Percentiles rank a stretch among this genome's conserved stretches.
phyloP scores from a whole-genome alignment of 2,329 filamentous ascomycete genomes.

The Acrodontium crateriforme region DNA sequence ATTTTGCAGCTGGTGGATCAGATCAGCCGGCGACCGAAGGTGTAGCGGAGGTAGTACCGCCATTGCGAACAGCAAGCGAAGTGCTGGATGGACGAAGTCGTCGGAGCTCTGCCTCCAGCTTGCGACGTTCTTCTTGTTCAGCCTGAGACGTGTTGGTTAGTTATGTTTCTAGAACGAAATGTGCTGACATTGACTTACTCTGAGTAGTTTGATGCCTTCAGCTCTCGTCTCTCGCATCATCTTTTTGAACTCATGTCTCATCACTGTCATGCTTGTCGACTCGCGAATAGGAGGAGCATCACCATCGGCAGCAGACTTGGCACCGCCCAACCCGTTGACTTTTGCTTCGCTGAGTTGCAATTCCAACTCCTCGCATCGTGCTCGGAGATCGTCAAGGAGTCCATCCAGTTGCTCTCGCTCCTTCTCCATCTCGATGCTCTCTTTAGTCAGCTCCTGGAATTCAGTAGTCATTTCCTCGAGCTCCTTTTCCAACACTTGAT shows the following conservation, averaged over 20 bases:
- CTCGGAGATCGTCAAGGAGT: conserved; percentile 48
- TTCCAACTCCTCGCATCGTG: conserved; percentile 50
- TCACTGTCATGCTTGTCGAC: conserved; percentile 51
- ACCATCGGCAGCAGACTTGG: conserved; percentile 30
- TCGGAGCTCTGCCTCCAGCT: conserved; percentile 50
- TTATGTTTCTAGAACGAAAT: conserved; percentile 2
- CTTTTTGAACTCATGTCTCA: conserved; percentile 65
- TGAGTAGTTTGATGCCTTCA: conserved; percentile 50
- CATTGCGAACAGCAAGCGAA: not conserved
- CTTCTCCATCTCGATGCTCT: conserved; percentile 57
- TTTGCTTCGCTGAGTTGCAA: conserved; percentile 52
- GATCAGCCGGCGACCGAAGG: not conserved
- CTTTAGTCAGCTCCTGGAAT: conserved; percentile 56
- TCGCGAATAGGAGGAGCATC: conserved; percentile 30
- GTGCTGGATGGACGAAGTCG: conserved; percentile 31
- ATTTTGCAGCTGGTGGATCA: not conserved
- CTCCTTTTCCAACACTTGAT: conserved; percentile 45
- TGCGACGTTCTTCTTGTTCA: conserved; percentile 58
- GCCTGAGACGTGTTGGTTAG: conserved; percentile 33
- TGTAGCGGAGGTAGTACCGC: not conserved
- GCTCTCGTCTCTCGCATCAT: conserved; percentile 62
- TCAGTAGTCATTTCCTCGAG: conserved; percentile 54
- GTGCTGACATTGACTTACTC: conserved; percentile 34
- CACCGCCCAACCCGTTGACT: conserved; percentile 50
- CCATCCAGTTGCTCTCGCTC: conserved; percentile 52